Evolutionary conservation across 1,284 basidiomycete genomes (phyloP).

Genomic region (Lentinula novae-zelandiae): DNA sequence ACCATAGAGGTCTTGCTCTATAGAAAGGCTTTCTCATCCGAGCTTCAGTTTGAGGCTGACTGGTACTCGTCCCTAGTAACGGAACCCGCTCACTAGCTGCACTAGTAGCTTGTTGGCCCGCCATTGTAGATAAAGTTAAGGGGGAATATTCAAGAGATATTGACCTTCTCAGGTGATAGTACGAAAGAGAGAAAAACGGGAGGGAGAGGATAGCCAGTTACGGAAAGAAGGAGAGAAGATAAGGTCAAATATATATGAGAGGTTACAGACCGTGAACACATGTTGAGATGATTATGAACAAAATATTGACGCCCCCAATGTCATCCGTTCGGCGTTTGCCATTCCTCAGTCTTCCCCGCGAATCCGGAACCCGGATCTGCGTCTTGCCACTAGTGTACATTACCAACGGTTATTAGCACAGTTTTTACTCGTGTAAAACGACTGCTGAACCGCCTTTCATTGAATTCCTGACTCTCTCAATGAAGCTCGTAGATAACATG

Average conservation of each 20-base stretch:
- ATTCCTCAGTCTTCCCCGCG: not conserved
- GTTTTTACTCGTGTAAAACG: no score
- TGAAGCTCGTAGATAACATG: no score
- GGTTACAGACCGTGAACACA: not conserved
- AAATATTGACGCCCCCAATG: not conserved
- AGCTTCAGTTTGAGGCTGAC: not conserved
- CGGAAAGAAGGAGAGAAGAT: not conserved
- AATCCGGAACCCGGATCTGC: not conserved
- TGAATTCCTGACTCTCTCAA: no score
- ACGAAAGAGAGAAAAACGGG: not conserved
- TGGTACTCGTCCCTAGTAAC: not conserved
- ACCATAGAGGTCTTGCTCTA: conserved; percentile 23
- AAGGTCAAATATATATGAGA: not conserved
- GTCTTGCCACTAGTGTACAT: no score
- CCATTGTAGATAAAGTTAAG: not conserved
- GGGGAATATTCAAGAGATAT: not conserved
- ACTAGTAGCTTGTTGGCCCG: not conserved
- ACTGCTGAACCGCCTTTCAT: no score
- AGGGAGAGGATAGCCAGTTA: not conserved
- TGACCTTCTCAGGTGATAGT: not conserved
- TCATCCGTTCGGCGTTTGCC: not conserved
- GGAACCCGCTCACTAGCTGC: conserved; percentile 1
- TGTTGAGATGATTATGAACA: not conserved
- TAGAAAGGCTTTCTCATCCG: conserved; percentile 15
- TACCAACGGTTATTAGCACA: no score